These are phyloP conservation scores for Sporothrix inflata DNA, from an alignment of 2,329 filamentous ascomycete genomes.

Conservation along the genomic window DNA sequence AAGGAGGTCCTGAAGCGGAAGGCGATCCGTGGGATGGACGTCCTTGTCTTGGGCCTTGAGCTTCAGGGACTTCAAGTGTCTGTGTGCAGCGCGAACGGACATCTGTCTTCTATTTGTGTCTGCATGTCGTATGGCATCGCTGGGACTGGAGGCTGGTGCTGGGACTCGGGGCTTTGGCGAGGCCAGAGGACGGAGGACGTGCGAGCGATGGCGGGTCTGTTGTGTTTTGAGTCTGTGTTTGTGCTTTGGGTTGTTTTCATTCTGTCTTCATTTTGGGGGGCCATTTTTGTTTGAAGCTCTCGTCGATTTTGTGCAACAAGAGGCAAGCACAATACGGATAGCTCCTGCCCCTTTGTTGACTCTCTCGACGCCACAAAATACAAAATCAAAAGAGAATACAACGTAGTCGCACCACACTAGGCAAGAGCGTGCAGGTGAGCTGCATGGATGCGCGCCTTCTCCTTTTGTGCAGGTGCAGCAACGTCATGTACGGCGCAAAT, in stretches of 20 bases:
- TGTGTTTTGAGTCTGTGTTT: constrained; percentile 10
- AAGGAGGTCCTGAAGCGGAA: background rate
- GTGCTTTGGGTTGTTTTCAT: background rate
- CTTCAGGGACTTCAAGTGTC: background rate
- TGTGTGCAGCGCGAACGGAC: constrained; percentile 1
- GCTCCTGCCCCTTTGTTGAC: background rate
- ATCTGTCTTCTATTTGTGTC: background rate
- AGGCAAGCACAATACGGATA: background rate
- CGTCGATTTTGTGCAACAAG: background rate
- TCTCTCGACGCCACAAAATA: background rate
- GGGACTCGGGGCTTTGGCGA: background rate
- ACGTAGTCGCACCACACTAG: constrained; percentile 1
- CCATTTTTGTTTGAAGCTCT: background rate
- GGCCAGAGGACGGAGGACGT: constrained; percentile 3
- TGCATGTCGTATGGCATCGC: background rate
- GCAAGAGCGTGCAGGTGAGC: constrained; percentile 5
- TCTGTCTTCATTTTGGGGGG: background rate
- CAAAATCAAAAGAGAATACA: background rate
- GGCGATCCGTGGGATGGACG: background rate
- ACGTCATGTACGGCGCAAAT: constrained; percentile 13
- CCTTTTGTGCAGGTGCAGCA: constrained; percentile 22
- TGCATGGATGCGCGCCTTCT: background rate
- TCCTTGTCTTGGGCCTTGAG: background rate
- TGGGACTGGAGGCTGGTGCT: background rate
- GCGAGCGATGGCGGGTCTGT: background rate